These are phyloP conservation scores for Globisporangium recalcitrans DNA, from an alignment of 352 stramenopile species.

Conservation along the genomic window DNA sequence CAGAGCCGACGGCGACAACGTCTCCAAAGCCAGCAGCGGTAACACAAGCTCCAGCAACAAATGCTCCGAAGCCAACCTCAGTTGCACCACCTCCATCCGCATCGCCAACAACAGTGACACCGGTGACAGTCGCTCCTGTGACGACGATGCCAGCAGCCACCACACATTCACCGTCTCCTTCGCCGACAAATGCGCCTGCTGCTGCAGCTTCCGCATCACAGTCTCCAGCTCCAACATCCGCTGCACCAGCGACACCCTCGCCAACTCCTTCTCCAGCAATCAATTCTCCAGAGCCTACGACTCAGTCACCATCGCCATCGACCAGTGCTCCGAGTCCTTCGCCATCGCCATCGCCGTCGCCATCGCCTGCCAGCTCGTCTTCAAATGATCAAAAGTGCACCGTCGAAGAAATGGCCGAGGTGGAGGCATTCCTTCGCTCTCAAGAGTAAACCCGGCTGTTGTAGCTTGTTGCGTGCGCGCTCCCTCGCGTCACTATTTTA, in stretches of 20 bases:
- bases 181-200: not conserved
- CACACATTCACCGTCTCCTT: not conserved
- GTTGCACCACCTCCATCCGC: not conserved
- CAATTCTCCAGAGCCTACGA: not conserved
- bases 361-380: not conserved
- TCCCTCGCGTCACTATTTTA: not conserved
- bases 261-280: not conserved
- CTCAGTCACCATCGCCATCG: not conserved
- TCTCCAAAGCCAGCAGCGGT: not conserved
- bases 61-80: not conserved
- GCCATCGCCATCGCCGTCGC: not conserved
- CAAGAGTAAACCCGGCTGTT: slow-evolving; percentile 6
- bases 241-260: slow-evolving; percentile 1
- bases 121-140: not conserved
- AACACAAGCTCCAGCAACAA: not conserved
- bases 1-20: not conserved
- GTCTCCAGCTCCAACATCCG: not conserved
- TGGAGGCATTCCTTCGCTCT: slow-evolving; percentile 15
- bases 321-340: not conserved
- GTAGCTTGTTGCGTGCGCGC: not conserved
- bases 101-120: not conserved
- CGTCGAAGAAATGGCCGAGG: slow-evolving; percentile 16
- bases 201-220: not conserved
- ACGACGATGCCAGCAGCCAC: not conserved
- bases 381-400: slow-evolving; percentile 16